These are phyloP conservation scores for Trichophyton benhamiae DNA, from an alignment of 2,329 filamentous ascomycete species.

Conservation along the genomic window DNA sequence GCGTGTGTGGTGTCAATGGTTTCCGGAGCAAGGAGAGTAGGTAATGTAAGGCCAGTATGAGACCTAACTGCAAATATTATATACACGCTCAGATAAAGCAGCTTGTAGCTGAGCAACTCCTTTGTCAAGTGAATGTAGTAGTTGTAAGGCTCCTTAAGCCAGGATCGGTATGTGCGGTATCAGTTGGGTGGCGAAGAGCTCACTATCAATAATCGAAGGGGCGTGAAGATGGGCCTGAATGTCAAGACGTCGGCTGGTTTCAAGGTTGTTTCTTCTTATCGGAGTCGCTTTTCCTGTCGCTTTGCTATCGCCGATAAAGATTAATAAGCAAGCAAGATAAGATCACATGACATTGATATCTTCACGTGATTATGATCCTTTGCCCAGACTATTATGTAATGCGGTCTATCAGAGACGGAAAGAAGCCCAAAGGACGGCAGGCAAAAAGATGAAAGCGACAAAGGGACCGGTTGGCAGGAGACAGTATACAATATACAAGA, in stretches of 20 bases:
- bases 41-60: neutral
- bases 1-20: neutral
- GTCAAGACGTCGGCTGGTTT: no score
- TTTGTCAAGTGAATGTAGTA: neutral
- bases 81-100: neutral
- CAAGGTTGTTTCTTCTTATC: no score
- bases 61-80: neutral
- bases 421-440: neutral
- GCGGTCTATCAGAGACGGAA: neutral
- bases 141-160: neutral
- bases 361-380: neutral
- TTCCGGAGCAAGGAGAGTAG: neutral
- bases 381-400: neutral
- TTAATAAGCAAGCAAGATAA: neutral
- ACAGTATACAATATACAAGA: neutral
- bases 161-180: neutral
- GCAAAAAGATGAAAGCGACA: neutral
- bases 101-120: neutral
- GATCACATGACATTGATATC: neutral
- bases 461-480: neutral
- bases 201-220: neutral
- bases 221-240: no score
- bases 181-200: neutral
- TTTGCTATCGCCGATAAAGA: neutral
- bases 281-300: no score